Evolutionary conservation across 768 basidiomycete genomes (phyloP), one percentile per base, ranked within the genome.

Genomic region (Amyloporia xantha): DNA sequence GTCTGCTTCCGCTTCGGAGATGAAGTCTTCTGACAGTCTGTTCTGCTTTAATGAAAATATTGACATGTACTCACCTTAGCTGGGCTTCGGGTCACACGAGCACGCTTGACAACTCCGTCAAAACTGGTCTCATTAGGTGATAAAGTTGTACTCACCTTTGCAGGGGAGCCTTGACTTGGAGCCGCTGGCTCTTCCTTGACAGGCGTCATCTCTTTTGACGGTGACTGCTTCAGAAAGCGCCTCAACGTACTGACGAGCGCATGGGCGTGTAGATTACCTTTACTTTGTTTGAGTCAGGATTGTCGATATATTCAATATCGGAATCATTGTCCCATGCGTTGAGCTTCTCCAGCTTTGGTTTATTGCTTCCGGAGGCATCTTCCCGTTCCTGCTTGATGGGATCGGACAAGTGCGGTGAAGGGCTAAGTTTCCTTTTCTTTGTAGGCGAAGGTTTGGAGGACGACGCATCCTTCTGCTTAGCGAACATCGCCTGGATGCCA

Each of bases 401-500:
- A 5, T 5, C 17, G 13, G 21, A 19, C 30, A 9, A 2, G 20
- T 36, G 11, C 15, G 39, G 33, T 1, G 59, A 57, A 7, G 57
- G 12, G 47, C 56, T 60, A 9, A 65, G 66, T 41, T 65, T 65
- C 25, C 65, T 63, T 59, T 65, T 68, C 19, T 19, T 17, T n/a
- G n/a, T n/a, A n/a, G n/a, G n/a, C n/a, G n/a, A n/a, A 4, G 49
- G 40, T 7, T 28, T 27, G 15, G 51, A 25, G 35, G 43, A 26
- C 19, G 42, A 25, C 13, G 51, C 20, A 27, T 45, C 33, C 15
- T 43, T 20, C 59, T 89, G 88, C 54, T 79, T 84, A 1, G 78
- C 73, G 54, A 92, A 91, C 78, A 91, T 80, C 7, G 86, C 82
- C 59, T 83, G 73, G 45, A 91, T 95, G 5, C 93, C 91, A 57